A percentile compares a stretch with the other conserved stretches of the same genome.
Conservation (phyloP, 345 rosid genomes). For the Cardamine occulta region DNA sequence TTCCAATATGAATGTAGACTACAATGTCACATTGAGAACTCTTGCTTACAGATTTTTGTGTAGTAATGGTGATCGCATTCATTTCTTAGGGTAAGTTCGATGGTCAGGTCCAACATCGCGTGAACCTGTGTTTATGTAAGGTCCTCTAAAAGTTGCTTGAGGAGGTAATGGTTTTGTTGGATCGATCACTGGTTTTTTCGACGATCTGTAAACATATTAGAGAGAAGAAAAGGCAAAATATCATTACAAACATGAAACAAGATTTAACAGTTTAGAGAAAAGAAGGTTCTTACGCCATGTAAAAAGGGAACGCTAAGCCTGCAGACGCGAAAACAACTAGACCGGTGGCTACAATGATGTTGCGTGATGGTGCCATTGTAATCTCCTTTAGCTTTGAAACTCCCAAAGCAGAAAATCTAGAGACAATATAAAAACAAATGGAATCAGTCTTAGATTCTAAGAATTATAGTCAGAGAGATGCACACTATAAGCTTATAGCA, state of each 20-base stretch:
- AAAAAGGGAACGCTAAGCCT: constrained; percentile 89
- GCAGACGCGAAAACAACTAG: constrained; percentile 77
- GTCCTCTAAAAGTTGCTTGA: constrained; percentile 95
- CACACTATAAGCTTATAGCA: neutral
- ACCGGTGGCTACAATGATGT: constrained; percentile 75
- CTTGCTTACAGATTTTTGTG: neutral
- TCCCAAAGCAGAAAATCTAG: neutral
- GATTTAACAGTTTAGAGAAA: neutral
- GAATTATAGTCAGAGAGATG: no score
- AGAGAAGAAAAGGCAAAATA: neutral
- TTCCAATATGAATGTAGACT: neutral
- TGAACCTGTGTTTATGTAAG: constrained; percentile 92
- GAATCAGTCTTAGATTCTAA: neutral
- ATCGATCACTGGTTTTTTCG: constrained; percentile 75
- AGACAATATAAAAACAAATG: neutral
- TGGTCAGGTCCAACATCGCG: constrained; percentile 92
- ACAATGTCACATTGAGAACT: neutral
- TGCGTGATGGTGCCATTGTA: constrained; percentile 62
- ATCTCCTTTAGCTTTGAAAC: neutral
- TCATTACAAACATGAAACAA: neutral
- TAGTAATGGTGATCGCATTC: constrained; percentile 23
- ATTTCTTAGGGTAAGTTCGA: constrained; percentile 73
- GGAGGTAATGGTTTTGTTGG: constrained; percentile 86
- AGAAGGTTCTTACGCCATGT: constrained; percentile 71
- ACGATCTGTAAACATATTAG: constrained; percentile 50